Percentiles rank a stretch among this genome's conserved stretches.
These are phyloP conservation scores for Colletotrichum scovillei DNA, from an alignment of 2,329 filamentous ascomycete genomes.

Conservation along the genomic window DNA sequence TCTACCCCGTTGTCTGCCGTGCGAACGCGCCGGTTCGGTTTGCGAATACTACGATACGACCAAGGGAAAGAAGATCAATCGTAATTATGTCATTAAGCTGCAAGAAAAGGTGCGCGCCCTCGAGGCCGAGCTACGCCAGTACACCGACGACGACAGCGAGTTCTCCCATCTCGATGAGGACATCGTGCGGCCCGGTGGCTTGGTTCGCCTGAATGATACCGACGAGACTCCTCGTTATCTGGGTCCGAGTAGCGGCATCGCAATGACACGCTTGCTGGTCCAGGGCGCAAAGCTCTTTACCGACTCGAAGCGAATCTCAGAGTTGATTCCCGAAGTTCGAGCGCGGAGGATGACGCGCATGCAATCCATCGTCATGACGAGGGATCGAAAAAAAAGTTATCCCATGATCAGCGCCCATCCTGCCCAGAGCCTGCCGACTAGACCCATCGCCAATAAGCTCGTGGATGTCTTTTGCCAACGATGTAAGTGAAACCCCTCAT, in stretches of 20 bases:
- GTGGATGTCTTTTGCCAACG: constrained; percentile 89
- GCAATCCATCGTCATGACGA: constrained; percentile 69
- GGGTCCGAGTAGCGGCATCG: constrained; percentile 93
- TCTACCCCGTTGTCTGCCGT: constrained; percentile 90
- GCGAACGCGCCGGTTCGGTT: constrained; percentile 88
- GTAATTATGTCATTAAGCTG: constrained; percentile 91
- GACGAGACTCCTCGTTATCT: constrained; percentile 91
- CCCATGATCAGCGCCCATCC: constrained; percentile 89
- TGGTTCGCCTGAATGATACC: constrained; percentile 85
- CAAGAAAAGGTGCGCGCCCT: constrained; percentile 87
- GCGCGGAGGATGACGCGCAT: constrained; percentile 65
- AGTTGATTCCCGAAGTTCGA: constrained; percentile 83
- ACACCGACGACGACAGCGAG: constrained; percentile 80
- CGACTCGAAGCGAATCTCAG: constrained; percentile 89
- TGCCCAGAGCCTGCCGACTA: constrained; percentile 79
- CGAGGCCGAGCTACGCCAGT: constrained; percentile 82
- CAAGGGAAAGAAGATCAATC: constrained; percentile 86
- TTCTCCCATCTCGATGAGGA: constrained; percentile 80
- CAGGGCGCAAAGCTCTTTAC: constrained; percentile 95
- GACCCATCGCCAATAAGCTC: constrained; percentile 79
- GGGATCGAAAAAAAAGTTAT: constrained; percentile 84
- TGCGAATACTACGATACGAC: constrained; percentile 97
- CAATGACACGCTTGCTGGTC: constrained; percentile 95
- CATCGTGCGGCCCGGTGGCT: constrained; percentile 86
- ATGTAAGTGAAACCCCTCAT: constrained; percentile 61